These are phyloP conservation scores for Curvularia sp. DNA, from an alignment of 2,329 filamentous ascomycete species.

Conservation along the genomic window DNA sequence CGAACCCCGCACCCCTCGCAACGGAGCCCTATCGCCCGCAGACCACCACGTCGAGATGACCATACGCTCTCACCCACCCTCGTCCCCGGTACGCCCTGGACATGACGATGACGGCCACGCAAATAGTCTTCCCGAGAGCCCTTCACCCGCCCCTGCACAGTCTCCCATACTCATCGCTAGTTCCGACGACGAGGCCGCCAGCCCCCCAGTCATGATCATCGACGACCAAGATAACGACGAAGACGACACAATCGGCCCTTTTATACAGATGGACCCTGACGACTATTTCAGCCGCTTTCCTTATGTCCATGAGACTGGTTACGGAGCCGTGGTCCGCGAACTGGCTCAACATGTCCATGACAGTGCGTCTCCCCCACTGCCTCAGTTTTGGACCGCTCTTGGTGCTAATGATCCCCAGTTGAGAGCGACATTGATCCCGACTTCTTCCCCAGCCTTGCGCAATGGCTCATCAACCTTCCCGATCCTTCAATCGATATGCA, in stretches of 20 bases:
- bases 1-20: constrained; percentile 27
- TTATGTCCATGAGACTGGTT: constrained; percentile 28
- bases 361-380: constrained; percentile 22
- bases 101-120: constrained; percentile 22
- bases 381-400: neutral
- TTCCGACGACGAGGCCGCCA: constrained; percentile 26
- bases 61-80: constrained; percentile 47
- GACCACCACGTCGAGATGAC: constrained; percentile 49
- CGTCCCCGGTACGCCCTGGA: constrained; percentile 33
- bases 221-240: constrained; percentile 42
- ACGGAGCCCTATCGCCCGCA: constrained; percentile 23
- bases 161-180: constrained; percentile 27
- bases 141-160: constrained; percentile 14
- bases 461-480: constrained; percentile 42
- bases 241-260: constrained; percentile 24
- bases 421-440: constrained; percentile 26
- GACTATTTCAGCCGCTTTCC: constrained; percentile 45
- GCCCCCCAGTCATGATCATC: constrained; percentile 50
- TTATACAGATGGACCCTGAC: constrained; percentile 35
- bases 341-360: constrained; percentile 37
- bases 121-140: constrained; percentile 13
- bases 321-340: constrained; percentile 29
- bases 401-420: constrained; percentile 28
- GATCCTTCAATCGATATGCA: constrained; percentile 27
- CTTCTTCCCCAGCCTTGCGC: constrained; percentile 33